Percentiles rank a stretch among this genome's conserved stretches.
phyloP scores from a whole-genome alignment of 768 basidiomycete genomes.

The Auriscalpium orientale region DNA sequence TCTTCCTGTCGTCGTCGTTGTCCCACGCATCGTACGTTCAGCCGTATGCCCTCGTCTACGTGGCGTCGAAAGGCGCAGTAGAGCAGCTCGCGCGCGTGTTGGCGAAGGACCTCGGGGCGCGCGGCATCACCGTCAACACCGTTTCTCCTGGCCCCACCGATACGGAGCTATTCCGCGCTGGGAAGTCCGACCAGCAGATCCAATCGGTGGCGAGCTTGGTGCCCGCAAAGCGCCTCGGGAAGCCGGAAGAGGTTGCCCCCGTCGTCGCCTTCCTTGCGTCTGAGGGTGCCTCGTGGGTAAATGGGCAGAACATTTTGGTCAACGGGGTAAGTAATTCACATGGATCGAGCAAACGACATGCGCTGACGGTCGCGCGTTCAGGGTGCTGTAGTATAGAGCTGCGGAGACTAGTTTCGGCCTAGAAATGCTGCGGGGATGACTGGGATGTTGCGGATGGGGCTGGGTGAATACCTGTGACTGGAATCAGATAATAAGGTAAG shows the following conservation, averaged over 20 bases:
- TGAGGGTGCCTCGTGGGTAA: too few relatives aligned
- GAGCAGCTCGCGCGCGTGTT: slow-evolving; percentile 52
- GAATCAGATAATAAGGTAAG: too few relatives aligned
- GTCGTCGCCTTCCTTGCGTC: slow-evolving; percentile 47
- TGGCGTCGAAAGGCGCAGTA: slow-evolving; percentile 50
- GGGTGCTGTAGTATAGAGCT: background rate
- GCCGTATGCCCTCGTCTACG: slow-evolving; percentile 43
- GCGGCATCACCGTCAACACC: slow-evolving; percentile 52
- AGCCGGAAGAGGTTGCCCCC: slow-evolving; percentile 46
- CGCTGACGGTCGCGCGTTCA: background rate
- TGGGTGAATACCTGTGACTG: too few relatives aligned
- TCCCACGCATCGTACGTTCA: slow-evolving; percentile 35
- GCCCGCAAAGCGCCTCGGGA: slow-evolving; percentile 39
- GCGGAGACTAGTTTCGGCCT: too few relatives aligned
- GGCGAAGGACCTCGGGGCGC: slow-evolving; percentile 47
- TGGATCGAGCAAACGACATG: background rate
- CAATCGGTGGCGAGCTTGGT: slow-evolving; percentile 36
- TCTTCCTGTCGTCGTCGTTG: slow-evolving; percentile 50
- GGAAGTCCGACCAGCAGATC: slow-evolving; percentile 41
- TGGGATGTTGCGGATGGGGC: too few relatives aligned
- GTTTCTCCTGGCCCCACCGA: slow-evolving; percentile 50
- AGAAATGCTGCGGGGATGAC: too few relatives aligned
- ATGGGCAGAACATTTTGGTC: slow-evolving; percentile 49
- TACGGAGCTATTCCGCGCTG: slow-evolving; percentile 46
- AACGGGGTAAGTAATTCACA: slow-evolving; percentile 42